phyloP scores from a whole-genome alignment of 139 green algal genomes.

The Coelastrella sp. region DNA sequence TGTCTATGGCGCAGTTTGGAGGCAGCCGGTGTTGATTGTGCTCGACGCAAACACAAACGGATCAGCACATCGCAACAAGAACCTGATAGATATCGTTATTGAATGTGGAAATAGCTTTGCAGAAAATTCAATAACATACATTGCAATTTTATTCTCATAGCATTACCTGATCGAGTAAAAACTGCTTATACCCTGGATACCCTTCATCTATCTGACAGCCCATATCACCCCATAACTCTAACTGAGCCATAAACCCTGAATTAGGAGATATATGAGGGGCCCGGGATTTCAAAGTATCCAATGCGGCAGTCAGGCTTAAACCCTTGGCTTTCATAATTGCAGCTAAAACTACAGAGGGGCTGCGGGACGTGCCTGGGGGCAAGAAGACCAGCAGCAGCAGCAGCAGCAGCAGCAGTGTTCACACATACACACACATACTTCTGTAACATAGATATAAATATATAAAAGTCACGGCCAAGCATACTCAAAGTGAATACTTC shows the following conservation, averaged over 20 bases:
- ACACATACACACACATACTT: neutral
- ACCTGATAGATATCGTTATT: too few species aligned
- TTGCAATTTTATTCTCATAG: neutral
- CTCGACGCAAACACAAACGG: too few species aligned
- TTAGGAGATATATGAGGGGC: constrained; percentile 66
- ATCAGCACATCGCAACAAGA: too few species aligned
- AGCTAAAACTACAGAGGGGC: constrained; percentile 56
- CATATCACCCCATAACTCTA: constrained; percentile 78
- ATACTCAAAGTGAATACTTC: too few species aligned
- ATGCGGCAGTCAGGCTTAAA: constrained; percentile 5
- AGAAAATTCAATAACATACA: too few species aligned
- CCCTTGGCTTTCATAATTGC: constrained; percentile 55
- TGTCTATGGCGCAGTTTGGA: too few species aligned
- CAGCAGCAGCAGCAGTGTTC: neutral
- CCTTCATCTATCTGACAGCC: constrained; percentile 64
- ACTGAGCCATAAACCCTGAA: constrained; percentile 79
- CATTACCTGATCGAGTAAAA: constrained; percentile 64
- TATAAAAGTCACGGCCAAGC: too few species aligned
- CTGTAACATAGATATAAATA: neutral
- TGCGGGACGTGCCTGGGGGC: constrained; percentile 36
- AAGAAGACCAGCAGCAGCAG: neutral
- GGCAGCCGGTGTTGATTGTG: too few species aligned
- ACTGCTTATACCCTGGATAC: constrained; percentile 74
- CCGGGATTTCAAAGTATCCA: constrained; percentile 31
- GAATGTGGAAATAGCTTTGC: too few species aligned